Conservation (phyloP, 257 asterid genomes). For the Penstemon davidsonii region DNA sequence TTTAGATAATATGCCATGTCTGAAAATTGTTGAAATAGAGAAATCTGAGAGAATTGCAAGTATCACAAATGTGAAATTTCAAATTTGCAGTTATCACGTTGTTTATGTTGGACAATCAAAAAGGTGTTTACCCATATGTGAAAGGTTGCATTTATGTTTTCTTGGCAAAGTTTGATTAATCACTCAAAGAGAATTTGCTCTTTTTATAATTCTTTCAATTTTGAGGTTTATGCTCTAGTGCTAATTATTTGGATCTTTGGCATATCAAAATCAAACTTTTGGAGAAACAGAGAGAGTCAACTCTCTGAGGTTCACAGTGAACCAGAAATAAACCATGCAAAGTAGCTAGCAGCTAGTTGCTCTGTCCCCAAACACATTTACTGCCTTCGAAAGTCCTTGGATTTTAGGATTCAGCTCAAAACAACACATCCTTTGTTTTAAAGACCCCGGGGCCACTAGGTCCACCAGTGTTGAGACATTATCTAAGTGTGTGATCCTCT, state of each 20-base stretch:
- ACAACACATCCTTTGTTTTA: background rate
- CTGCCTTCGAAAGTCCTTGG: background rate
- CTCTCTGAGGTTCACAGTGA: background rate
- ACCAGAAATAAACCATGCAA: background rate
- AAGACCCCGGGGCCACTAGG: slow-evolving; percentile 15
- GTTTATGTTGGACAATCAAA: background rate
- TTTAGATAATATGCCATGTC: too few relatives aligned
- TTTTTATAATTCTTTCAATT: background rate
- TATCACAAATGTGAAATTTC: background rate
- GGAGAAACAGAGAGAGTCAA: background rate
- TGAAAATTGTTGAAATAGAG: too few relatives aligned
- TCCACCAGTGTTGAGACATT: slow-evolving; percentile 10
- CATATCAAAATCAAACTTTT: background rate
- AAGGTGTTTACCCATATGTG: slow-evolving; percentile 8
- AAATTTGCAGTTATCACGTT: background rate
- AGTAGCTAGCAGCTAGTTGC: background rate
- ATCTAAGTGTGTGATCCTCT: slow-evolving; percentile 9
- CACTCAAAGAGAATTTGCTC: background rate
- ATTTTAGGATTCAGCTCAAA: slow-evolving; percentile 7
- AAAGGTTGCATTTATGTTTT: slow-evolving; percentile 12
- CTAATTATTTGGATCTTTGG: slow-evolving; percentile 4
- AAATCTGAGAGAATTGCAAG: too few relatives aligned
- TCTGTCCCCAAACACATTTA: background rate
- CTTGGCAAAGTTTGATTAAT: slow-evolving; percentile 14
- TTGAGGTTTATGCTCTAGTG: background rate